A percentile compares a stretch with the other conserved stretches of the same genome.
Evolutionary conservation across 305 asterid genomes (phyloP).

Genomic region (Solanum hybrid): DNA sequence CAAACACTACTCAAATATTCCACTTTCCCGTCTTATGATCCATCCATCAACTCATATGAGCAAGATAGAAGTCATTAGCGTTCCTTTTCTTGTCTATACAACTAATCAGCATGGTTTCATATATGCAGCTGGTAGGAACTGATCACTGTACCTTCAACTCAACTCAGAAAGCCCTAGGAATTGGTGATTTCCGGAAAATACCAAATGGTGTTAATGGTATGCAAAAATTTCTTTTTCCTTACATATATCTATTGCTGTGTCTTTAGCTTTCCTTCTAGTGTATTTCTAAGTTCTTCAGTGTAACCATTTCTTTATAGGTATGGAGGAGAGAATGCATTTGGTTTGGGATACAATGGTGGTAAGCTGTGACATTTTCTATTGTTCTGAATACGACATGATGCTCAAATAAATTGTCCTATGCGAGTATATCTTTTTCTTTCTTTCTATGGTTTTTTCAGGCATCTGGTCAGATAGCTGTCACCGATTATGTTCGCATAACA

Average conservation of each 20-base stretch:
- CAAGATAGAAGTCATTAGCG: background rate
- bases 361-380: slow-evolving; percentile 12
- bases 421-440: background rate
- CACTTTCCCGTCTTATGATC: background rate
- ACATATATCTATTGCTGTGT: background rate
- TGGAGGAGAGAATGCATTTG: slow-evolving; percentile 97
- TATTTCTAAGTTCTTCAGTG: slow-evolving; percentile 7
- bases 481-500: slow-evolving; percentile 74
- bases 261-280: background rate
- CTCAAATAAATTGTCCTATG: background rate
- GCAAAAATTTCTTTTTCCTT: background rate
- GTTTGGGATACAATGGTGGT: slow-evolving; percentile 99
- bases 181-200: slow-evolving; percentile 83
- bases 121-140: slow-evolving; percentile 89
- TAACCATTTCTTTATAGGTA: slow-evolving; percentile 28
- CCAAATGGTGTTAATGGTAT: slow-evolving; percentile 99
- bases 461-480: slow-evolving; percentile 71
- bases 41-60: background rate
- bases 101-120: slow-evolving; percentile 4
- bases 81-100: background rate
- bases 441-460: slow-evolving; percentile 32
- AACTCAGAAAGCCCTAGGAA: slow-evolving; percentile 79
- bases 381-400: background rate
- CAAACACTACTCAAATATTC: background rate
- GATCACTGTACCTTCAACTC: slow-evolving; percentile 95